Conservation (phyloP, 106 monocot genomes). For the Chionographis japonica region DNA sequence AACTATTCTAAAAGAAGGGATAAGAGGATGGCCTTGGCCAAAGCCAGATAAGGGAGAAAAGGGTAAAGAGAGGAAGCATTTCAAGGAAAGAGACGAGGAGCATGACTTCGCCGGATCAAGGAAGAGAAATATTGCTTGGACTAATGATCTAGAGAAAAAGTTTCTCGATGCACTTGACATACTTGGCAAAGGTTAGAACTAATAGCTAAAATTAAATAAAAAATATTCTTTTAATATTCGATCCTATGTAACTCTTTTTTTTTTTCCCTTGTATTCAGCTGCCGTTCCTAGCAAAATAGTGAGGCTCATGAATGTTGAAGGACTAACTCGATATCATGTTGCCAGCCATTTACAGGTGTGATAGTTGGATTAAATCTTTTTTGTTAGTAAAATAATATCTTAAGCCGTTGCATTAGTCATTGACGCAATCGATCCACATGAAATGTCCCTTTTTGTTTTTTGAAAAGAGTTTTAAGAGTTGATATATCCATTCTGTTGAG, state of each 20-base stretch:
- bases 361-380: not conserved
- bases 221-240: not conserved
- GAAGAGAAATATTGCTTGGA: not conserved
- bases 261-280: not conserved
- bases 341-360: conserved; percentile 13
- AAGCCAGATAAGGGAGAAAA: not conserved
- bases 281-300: conserved; percentile 6
- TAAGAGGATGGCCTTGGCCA: no score
- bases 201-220: no score
- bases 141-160: conserved; percentile 4
- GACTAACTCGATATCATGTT: conserved; percentile 3
- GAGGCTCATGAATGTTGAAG: conserved; percentile 9
- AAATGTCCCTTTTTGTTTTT: no score
- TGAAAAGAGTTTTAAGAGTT: no score
- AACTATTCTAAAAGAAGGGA: no score
- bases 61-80: not conserved
- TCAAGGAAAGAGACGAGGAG: not conserved
- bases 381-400: no score
- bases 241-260: not conserved
- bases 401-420: no score
- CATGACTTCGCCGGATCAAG: no score
- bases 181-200: not conserved
- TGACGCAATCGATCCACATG: no score
- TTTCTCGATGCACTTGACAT: not conserved
- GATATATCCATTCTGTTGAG: no score